These are phyloP conservation scores for Peterozyma xylosa DNA, from an alignment of 805 yeast genomes.

Conservation along the genomic window DNA sequence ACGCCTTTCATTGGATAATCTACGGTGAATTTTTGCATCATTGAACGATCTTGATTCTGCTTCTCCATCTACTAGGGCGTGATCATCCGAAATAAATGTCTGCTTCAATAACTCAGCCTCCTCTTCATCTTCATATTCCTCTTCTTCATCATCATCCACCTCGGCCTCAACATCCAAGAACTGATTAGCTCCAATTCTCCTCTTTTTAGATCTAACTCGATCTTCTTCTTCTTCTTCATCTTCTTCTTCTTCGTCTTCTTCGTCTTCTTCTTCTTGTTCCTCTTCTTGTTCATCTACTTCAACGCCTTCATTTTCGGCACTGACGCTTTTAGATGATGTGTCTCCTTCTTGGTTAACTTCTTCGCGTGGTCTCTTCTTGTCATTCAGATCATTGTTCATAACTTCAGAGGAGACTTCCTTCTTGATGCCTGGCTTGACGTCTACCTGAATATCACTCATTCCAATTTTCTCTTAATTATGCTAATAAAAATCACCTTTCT, in stretches of 20 bases:
- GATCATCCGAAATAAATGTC: conserved; percentile 76
- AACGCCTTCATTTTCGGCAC: conserved; percentile 22
- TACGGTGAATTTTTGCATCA: conserved; percentile 83
- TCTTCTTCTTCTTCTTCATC: conserved; percentile 53
- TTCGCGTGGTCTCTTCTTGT: conserved; percentile 2
- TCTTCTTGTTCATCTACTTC: conserved; percentile 34
- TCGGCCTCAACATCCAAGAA: conserved; percentile 98
- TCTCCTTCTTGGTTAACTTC: conserved; percentile 4
- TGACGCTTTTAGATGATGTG: conserved; percentile 12
- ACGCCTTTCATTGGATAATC: conserved; percentile 75
- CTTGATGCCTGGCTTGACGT: conserved; percentile 2
- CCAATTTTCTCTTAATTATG: not conserved
- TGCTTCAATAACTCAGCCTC: conserved; percentile 82
- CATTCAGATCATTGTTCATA: not conserved
- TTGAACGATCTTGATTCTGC: conserved; percentile 20
- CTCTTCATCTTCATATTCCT: conserved; percentile 87
- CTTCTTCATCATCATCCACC: conserved; percentile 96
- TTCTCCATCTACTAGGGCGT: conserved; percentile 47
- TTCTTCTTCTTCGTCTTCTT: conserved; percentile 39
- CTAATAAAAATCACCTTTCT: no score
- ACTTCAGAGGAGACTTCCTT: conserved; percentile 2
- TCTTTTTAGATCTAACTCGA: conserved; percentile 36
- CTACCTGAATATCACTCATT: conserved; percentile 8
- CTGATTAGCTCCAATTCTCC: conserved; percentile 60
- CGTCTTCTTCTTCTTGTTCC: conserved; percentile 44